Evolutionary conservation across 257 asterid genomes (phyloP).

Genomic region (Solanum clarkiae): DNA sequence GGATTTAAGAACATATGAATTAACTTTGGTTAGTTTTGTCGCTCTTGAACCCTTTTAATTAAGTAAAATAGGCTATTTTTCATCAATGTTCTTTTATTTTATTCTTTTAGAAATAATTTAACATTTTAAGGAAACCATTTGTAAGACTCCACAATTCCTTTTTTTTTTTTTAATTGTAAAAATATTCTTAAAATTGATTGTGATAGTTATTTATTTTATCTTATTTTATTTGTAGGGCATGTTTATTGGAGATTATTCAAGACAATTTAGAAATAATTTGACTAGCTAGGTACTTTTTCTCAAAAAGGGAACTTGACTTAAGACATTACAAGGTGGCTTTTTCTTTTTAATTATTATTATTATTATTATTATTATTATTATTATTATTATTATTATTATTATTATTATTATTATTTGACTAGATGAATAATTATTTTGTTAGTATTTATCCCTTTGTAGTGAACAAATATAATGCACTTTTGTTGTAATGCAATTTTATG

Average conservation of each 20-base stretch:
- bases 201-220: too few species aligned
- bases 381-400: background rate
- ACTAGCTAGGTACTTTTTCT: background rate
- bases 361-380: background rate
- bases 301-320: background rate
- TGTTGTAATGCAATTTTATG: background rate
- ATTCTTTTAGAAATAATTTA: too few species aligned
- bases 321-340: background rate
- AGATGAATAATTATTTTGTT: background rate
- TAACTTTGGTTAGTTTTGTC: too few species aligned
- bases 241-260: background rate
- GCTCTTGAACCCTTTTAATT: background rate
- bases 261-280: background rate
- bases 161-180: background rate
- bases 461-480: background rate
- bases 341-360: too few species aligned
- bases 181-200: background rate
- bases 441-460: background rate
- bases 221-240: too few species aligned
- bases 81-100: background rate
- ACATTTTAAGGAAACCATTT: too few species aligned
- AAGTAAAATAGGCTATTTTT: too few species aligned
- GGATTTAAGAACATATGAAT: too few species aligned
- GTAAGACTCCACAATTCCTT: background rate
- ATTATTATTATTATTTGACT: background rate